Percentiles rank a stretch among this genome's conserved stretches.
Conservation (phyloP, 1,139 yeast genomes). For the Geotrichum phurueaensis region DNA sequence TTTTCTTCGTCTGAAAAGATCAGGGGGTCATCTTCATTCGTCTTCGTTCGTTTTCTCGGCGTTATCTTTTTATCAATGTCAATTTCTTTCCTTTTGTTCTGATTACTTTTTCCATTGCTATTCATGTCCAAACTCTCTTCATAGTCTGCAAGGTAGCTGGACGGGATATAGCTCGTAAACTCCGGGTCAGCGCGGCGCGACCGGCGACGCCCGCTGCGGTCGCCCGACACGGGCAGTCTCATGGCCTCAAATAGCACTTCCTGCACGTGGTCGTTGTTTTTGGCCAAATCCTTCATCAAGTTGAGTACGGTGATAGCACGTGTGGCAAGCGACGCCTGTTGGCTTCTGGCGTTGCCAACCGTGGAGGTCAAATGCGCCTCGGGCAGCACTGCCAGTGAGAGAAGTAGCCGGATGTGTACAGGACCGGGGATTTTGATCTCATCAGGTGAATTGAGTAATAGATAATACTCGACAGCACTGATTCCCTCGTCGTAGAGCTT, state of each 20-base stretch:
- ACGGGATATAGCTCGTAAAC: background rate
- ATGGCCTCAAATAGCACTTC: background rate
- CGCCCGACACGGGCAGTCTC: background rate
- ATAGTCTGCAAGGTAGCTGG: background rate
- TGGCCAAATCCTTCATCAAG: background rate
- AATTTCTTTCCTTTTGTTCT: background rate
- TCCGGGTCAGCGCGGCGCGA: background rate
- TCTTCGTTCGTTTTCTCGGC: background rate
- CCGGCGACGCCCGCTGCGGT: background rate
- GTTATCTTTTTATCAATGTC: background rate
- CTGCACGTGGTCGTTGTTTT: background rate
- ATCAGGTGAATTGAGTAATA: background rate
- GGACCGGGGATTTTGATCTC: background rate
- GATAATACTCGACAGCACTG: background rate
- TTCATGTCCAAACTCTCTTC: background rate
- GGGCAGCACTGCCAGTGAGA: slow-evolving; percentile 6
- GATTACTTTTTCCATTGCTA: background rate
- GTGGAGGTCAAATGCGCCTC: background rate
- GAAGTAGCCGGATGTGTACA: background rate
- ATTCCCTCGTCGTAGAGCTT: slow-evolving; percentile 7
- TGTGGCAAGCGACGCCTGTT: background rate
- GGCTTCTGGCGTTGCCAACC: background rate
- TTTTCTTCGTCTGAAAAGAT: background rate
- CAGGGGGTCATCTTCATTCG: background rate
- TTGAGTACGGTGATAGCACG: background rate